Conservation (phyloP, 345 rosid species). For the Sapria himalayana region DNA sequence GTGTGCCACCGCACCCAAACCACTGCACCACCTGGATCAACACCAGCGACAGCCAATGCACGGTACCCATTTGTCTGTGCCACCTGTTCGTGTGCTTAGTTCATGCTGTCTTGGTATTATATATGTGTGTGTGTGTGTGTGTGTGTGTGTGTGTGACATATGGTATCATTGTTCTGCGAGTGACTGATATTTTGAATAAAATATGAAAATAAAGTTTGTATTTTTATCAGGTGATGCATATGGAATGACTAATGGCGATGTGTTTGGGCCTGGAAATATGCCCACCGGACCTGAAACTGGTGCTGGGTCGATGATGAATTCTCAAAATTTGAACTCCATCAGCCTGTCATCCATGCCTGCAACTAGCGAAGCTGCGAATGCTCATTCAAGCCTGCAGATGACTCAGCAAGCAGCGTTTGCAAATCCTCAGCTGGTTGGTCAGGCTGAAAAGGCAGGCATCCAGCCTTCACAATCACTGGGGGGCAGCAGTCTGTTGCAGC, state of each 20-base stretch:
- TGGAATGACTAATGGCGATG: slow-evolving; percentile 31
- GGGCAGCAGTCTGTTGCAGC: slow-evolving; percentile 27
- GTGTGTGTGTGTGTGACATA: too few relatives aligned
- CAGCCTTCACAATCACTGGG: slow-evolving; percentile 26
- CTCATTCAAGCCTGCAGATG: slow-evolving; percentile 30
- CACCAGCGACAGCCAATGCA: slow-evolving; percentile 43
- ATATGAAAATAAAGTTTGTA: slow-evolving; percentile 2
- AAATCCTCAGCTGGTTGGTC: slow-evolving; percentile 24
- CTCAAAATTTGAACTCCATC: slow-evolving; percentile 28
- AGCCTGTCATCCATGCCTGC: slow-evolving; percentile 38
- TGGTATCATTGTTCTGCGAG: too few relatives aligned
- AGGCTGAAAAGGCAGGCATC: slow-evolving; percentile 30
- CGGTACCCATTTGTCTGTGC: too few relatives aligned
- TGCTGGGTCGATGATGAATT: slow-evolving; percentile 24
- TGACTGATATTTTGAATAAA: too few relatives aligned
- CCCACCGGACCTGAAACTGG: slow-evolving; percentile 31
- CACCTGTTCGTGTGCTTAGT: too few relatives aligned
- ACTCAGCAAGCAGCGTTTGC: slow-evolving; percentile 22
- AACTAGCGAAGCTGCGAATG: slow-evolving; percentile 26
- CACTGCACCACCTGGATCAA: slow-evolving; percentile 41
- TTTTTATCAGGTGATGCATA: slow-evolving; percentile 48
- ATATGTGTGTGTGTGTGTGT: too few relatives aligned
- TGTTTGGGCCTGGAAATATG: slow-evolving; percentile 42
- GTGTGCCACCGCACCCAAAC: slow-evolving; percentile 36
- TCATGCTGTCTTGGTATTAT: too few relatives aligned